Evolutionary conservation across 345 rosid genomes (phyloP), one percentile per base, ranked within the genome.

Genomic region (Eucalyptus victrix): DNA sequence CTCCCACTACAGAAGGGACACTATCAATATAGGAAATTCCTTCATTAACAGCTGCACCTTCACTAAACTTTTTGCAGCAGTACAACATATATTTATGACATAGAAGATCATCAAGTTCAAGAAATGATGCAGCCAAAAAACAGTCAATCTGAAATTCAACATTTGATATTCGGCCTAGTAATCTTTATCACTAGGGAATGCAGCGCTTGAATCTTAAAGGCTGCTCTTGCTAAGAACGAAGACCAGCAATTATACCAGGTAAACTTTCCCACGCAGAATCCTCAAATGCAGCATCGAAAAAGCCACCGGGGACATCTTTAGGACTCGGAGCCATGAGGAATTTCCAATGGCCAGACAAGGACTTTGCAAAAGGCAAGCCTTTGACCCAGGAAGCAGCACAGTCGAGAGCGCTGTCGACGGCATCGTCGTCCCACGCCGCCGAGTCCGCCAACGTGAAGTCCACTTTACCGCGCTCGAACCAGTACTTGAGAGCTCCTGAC

Each of bases 351-450:
- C 99, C 98, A 89, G 99, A 95, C 89, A 98, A 90, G 90, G 99
- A 96, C 92, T 91, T 94, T 14, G 95, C 97, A 89, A 93, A 98
- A 81, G 99, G 98, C 93, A 97, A 93, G 86, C 93, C 97, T 56
- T 96, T 92, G 30, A 94, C 97, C 99, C 98, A 97, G 88, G 91
- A 96, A 9, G 96, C 94, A 88, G 99, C 97, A 87, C 92, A 93
- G 30, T 93, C 96, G 85, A 98, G 97, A 88, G 98, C 96, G 86
- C 83, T 94, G 88, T 91, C 94, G 44, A 97, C 95, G 76, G 99
- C 96, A 92, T 95, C 97, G 88, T 98, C 99, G 45, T 96, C 93
- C 99, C 99, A 98, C 91, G 94, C 96, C 90, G 99, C 97, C 86
- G 95, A 85, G 76, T 95, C 94, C 32, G 98, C 92, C 80, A 91